These are phyloP conservation scores for Phytophthora foliorum DNA, from an alignment of 352 stramenopile species.

Conservation along the genomic window DNA sequence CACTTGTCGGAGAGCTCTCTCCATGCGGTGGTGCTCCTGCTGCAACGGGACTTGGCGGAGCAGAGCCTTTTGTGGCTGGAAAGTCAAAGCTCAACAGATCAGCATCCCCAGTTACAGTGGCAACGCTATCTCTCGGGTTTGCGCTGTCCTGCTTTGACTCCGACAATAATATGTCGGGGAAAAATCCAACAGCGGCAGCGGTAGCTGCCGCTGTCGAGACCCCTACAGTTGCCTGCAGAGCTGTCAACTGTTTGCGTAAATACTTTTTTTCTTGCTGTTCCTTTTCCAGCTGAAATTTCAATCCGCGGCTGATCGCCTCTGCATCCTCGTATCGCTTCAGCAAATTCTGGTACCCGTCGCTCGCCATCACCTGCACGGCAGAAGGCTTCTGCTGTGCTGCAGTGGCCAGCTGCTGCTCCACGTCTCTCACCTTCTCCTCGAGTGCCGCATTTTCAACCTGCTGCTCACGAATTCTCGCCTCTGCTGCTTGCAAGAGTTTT, in stretches of 20 bases:
- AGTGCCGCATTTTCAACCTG: constrained; percentile 40
- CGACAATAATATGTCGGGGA: constrained; percentile 19
- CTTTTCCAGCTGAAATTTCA: constrained; percentile 81
- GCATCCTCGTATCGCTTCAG: constrained; percentile 70
- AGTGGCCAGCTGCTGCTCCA: constrained; percentile 49
- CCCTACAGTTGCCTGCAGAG: constrained; percentile 44
- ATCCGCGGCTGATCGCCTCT: constrained; percentile 70
- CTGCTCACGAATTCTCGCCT: constrained; percentile 27
- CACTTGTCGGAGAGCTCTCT: constrained; percentile 23
- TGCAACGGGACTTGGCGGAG: constrained; percentile 24
- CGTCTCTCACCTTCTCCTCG: constrained; percentile 45
- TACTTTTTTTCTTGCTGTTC: constrained; percentile 85
- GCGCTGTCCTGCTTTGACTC: constrained; percentile 20
- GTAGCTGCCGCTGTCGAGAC: constrained; percentile 33
- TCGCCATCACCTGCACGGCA: constrained; percentile 47
- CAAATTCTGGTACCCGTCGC: constrained; percentile 63
- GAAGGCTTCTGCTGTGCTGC: constrained; percentile 28
- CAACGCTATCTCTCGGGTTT: constrained; percentile 57
- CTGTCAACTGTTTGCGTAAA: constrained; percentile 67
- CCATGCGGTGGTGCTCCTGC: neutral
- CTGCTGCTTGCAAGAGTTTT: constrained; percentile 28
- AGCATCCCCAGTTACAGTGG: constrained; percentile 40
- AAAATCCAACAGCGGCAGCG: constrained; percentile 40
- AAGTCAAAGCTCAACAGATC: constrained; percentile 81
- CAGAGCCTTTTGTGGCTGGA: constrained; percentile 30